Conservation (phyloP, 2,329 filamentous ascomycete genomes). For the Neofusicoccum kwambonambiense region DNA sequence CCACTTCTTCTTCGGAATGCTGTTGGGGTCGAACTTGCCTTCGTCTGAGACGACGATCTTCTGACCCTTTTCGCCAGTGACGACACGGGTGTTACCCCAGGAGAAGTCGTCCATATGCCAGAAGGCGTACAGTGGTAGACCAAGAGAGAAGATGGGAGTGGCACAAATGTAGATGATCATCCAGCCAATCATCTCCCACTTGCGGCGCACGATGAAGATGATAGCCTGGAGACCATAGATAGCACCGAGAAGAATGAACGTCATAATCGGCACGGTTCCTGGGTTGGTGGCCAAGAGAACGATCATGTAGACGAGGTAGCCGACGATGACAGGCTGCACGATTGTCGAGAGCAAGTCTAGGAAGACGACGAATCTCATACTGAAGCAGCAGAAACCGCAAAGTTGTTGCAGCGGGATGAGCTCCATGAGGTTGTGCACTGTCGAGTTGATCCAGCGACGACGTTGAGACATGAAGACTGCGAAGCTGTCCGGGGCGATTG, state of each 20-base stretch:
- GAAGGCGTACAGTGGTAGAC: conserved; percentile 91
- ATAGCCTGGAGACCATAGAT: conserved; percentile 96
- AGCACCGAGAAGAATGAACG: conserved; percentile 88
- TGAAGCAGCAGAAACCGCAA: conserved; percentile 99
- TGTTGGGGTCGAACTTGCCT: conserved; percentile 91
- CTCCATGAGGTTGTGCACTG: conserved; percentile 95
- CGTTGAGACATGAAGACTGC: conserved; percentile 93
- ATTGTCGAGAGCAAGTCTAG: conserved; percentile 89
- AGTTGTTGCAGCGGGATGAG: conserved; percentile 90
- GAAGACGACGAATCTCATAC: conserved; percentile 97
- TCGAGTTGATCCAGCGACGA: conserved; percentile 99
- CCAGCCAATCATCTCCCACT: conserved; percentile 99
- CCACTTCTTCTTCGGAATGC: conserved; percentile 97
- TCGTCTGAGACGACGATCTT: conserved; percentile 94
- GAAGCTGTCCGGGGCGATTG: conserved; percentile 93
- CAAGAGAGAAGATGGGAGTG: conserved; percentile 88
- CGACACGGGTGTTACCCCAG: conserved; percentile 98
- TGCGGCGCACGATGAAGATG: conserved; percentile 93
- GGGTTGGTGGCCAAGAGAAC: conserved; percentile 46
- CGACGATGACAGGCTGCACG: conserved; percentile 86
- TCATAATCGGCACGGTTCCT: conserved; percentile 71
- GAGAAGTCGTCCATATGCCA: conserved; percentile 99
- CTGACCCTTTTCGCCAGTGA: conserved; percentile 88
- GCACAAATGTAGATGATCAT: conserved; percentile 99
- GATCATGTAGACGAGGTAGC: conserved; percentile 87